Percentiles rank a stretch among this genome's conserved stretches.
These are phyloP conservation scores for Lepidopterella palustris DNA, from an alignment of 495 filamentous ascomycete species.

Conservation along the genomic window DNA sequence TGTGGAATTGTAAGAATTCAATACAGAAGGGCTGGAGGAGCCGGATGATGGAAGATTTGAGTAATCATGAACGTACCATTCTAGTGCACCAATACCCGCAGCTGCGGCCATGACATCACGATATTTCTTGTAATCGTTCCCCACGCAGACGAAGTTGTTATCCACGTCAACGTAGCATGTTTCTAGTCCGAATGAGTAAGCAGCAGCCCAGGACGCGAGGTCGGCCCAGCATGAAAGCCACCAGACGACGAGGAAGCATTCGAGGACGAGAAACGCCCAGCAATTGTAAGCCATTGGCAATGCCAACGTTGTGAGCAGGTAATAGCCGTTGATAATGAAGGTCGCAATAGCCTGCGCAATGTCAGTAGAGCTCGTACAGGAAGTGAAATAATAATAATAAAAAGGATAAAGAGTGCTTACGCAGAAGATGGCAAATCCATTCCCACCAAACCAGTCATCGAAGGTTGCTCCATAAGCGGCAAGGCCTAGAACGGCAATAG, in stretches of 20 bases:
- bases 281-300: conserved; percentile 6
- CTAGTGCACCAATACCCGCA: conserved; percentile 8
- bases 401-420: conserved; percentile 1
- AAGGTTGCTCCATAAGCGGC: conserved; percentile 4
- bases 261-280: conserved; percentile 7
- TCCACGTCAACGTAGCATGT: neutral
- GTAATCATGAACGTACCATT: conserved; percentile 1
- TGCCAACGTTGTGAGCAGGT: neutral
- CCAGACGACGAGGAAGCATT: conserved; percentile 6
- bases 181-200: neutral
- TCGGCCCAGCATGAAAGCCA: conserved; percentile 13
- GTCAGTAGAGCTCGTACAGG: neutral
- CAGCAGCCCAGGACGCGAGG: conserved; percentile 8
- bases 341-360: neutral
- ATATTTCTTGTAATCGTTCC: conserved; percentile 3
- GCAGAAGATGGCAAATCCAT: conserved; percentile 8
- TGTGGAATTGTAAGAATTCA: neutral
- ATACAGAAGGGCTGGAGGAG: neutral
- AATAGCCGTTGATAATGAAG: conserved; percentile 2
- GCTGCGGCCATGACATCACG: conserved; percentile 2
- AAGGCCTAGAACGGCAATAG: conserved; percentile 5
- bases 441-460: conserved; percentile 5
- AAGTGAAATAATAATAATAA: no score
- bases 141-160: neutral
- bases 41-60: neutral